These are phyloP conservation scores for Plectranthus barbatus DNA, from an alignment of 257 asterid genomes.

Conservation along the genomic window DNA sequence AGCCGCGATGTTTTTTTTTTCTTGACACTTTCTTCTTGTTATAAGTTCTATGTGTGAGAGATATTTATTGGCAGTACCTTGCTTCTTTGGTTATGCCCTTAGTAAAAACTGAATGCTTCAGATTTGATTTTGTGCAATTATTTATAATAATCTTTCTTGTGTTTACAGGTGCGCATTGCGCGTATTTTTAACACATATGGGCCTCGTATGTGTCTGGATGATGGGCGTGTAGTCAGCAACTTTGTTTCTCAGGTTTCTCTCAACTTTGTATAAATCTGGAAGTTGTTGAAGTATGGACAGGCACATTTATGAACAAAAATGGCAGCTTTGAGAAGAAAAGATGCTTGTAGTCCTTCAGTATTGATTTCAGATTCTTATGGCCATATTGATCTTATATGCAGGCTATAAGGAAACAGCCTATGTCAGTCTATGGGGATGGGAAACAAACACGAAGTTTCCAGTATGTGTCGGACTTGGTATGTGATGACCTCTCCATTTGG, in stretches of 20 bases:
- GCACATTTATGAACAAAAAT: neutral
- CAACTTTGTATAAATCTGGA: neutral
- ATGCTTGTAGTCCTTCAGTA: neutral
- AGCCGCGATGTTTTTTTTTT: neutral
- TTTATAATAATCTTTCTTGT: conserved; percentile 1
- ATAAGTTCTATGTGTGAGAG: neutral
- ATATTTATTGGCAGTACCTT: neutral
- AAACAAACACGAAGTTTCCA: conserved; percentile 94
- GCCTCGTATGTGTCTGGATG: conserved; percentile 97
- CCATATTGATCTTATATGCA: conserved; percentile 24
- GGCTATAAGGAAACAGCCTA: conserved; percentile 85
- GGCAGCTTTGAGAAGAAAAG: neutral
- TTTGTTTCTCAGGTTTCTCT: conserved; percentile 85
- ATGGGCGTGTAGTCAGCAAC: conserved; percentile 99
- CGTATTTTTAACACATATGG: conserved; percentile 96
- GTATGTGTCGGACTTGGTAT: conserved; percentile 87
- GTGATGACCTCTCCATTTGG: conserved; percentile 15
- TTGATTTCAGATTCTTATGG: conserved; percentile 5
- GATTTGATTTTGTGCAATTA: neutral
- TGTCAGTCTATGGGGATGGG: conserved; percentile 95
- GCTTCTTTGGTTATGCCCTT: neutral
- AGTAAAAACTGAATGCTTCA: neutral
- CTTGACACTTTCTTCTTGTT: neutral
- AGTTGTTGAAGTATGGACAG: neutral
- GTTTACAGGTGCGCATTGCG: conserved; percentile 82